Conservation (phyloP, 371 early-diverging fungal species). For the Apophysomyces sp. region DNA sequence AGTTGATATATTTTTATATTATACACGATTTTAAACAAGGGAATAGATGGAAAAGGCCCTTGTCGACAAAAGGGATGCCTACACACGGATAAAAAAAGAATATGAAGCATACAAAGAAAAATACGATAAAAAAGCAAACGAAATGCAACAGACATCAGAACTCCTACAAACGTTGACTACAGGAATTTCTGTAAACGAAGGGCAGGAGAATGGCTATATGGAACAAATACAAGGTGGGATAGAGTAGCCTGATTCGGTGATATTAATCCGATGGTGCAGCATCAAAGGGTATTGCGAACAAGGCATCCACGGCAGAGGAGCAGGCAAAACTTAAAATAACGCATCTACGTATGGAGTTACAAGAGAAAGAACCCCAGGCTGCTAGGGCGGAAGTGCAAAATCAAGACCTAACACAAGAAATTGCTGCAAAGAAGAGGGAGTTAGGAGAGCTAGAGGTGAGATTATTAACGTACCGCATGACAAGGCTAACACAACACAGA, state of each 20-base stretch:
- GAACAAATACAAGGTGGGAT: constrained; percentile 80
- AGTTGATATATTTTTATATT: neutral
- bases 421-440: constrained; percentile 48
- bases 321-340: constrained; percentile 71
- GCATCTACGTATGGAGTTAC: constrained; percentile 63
- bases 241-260: neutral
- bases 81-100: constrained; percentile 46
- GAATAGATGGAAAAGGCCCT: constrained; percentile 52
- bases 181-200: constrained; percentile 88
- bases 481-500: constrained; percentile 1
- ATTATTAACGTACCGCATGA: neutral
- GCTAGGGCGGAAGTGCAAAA: constrained; percentile 52
- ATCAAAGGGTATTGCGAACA: constrained; percentile 57
- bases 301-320: constrained; percentile 65
- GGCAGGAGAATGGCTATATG: constrained; percentile 92
- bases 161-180: constrained; percentile 91
- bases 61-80: constrained; percentile 50
- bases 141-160: constrained; percentile 77
- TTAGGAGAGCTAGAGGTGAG: constrained; percentile 34
- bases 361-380: constrained; percentile 56
- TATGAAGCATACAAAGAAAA: constrained; percentile 62
- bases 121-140: constrained; percentile 64
- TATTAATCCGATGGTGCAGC: constrained; percentile 29
- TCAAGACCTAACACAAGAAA: constrained; percentile 35
- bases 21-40: too few species aligned